Evolutionary conservation across 2,329 filamentous ascomycete genomes (phyloP).

Genomic region (Ceratocystis papillata): DNA sequence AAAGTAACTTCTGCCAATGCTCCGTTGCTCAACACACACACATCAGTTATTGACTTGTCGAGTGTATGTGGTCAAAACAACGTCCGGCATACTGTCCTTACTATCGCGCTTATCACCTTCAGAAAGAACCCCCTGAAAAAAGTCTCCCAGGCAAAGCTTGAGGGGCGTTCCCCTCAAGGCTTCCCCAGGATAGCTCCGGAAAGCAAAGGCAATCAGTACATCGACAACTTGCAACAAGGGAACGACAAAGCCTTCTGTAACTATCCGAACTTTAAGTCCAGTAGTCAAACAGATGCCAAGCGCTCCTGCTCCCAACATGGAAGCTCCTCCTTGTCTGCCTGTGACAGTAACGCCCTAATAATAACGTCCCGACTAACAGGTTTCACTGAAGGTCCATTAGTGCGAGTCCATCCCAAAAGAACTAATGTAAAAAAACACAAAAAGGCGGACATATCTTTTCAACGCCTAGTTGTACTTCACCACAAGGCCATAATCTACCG

Average conservation of each 20-base stretch:
- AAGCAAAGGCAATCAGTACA: slow-evolving; percentile 10
- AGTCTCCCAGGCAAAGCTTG: neutral
- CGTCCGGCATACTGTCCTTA: slow-evolving; percentile 36
- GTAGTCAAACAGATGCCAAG: neutral
- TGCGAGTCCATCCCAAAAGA: neutral
- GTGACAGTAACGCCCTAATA: too few species aligned
- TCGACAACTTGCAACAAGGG: slow-evolving; percentile 3
- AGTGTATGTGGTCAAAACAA: slow-evolving; percentile 2
- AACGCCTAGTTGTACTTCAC: neutral
- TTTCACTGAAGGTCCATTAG: neutral
- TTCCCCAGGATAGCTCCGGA: neutral
- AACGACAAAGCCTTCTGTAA: neutral
- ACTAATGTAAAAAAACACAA: neutral
- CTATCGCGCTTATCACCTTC: slow-evolving; percentile 50
- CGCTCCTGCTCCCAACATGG: neutral
- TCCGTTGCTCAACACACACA: slow-evolving; percentile 2
- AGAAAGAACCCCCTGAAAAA: slow-evolving; percentile 37
- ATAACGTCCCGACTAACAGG: neutral
- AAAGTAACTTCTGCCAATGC: slow-evolving; percentile 38
- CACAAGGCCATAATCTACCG: neutral
- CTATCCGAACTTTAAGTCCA: neutral
- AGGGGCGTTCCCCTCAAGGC: slow-evolving; percentile 1
- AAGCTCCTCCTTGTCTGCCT: neutral
- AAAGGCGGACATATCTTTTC: neutral
- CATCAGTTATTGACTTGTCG: neutral